Conservation (phyloP, 1,139 yeast species). For the Taiozyma sp. region DNA sequence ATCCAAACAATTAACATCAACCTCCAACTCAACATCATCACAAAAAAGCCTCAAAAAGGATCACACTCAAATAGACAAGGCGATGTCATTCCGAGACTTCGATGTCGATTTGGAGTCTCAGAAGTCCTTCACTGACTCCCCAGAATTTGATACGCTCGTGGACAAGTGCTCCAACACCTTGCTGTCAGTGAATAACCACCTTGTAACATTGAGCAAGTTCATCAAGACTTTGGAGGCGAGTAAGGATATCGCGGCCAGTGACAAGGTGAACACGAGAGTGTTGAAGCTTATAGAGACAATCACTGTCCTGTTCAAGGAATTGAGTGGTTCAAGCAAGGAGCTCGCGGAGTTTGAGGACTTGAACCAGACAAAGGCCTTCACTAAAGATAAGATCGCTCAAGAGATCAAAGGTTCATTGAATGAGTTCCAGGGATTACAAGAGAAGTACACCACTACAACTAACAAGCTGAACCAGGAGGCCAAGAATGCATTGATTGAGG, state of each 20-base stretch:
- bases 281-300: constrained; percentile 42
- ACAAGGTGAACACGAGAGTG: constrained; percentile 38
- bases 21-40: too few relatives aligned
- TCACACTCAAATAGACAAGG: background rate
- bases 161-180: constrained; percentile 43
- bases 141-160: constrained; percentile 47
- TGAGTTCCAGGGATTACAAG: constrained; percentile 64
- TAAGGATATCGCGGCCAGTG: constrained; percentile 13
- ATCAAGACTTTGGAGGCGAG: constrained; percentile 32
- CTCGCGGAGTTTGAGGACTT: constrained; percentile 31
- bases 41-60: too few relatives aligned
- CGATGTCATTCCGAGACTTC: constrained; percentile 25
- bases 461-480: constrained; percentile 24
- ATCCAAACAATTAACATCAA: too few relatives aligned
- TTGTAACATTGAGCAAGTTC: constrained; percentile 46
- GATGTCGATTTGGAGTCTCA: constrained; percentile 42
- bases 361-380: constrained; percentile 47
- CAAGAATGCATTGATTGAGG: constrained; percentile 7
- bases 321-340: constrained; percentile 39
- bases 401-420: constrained; percentile 47
- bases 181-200: constrained; percentile 49
- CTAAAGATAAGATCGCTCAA: constrained; percentile 56
- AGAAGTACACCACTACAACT: constrained; percentile 41
- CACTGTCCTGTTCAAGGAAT: constrained; percentile 41
- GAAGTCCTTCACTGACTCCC: constrained; percentile 46